Base-by-base conservation (phyloP, 2,329 filamentous ascomycete species). In the Aurifilum marmelostoma region DNA sequence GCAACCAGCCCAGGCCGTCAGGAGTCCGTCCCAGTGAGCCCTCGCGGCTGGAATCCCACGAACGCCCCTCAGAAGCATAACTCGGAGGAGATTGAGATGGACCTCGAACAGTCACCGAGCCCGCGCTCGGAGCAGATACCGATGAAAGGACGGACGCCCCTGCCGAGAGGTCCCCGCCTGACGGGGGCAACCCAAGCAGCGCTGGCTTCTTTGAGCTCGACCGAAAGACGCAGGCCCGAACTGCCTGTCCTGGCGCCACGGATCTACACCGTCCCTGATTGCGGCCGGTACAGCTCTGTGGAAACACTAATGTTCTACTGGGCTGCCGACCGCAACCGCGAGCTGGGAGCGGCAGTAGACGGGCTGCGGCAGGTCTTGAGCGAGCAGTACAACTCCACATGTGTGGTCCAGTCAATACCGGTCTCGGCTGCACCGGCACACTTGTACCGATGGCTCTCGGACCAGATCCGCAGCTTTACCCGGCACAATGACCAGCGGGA, bases 61-160 rank as follows among this genome's bases (percentile, higher is more conserved):
- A 60, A 34, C 18, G 52, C 50, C 54, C 76, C 80, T 65, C 84
- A 82, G 73, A 75, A 79, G 43, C 82, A 83, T 63, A 83, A 84
- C 60, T 73, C 82, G 3, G 83, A 86, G 66, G 84, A 86, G 32
- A 88, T 88, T 85, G 86, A 88, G 29, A 77, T 88, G 68, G 86
- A 88, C 1, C 29, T 21, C 21, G 61, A 63, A 66, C 77, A 77
- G 27, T 77, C 80, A 34, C 76, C 77, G 8, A 79, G 79, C 14
- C 69, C 47, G 3, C 56, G 58, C 8, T 43, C 67, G 21, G 47
- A 81, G 81, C 39, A 76, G 80, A 41, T 76, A 79, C 21, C 74
- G 83, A 37, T 83, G 78, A 73, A 85, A 87, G 63, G 86, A 54
- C 83, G 87, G 60, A 88, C 85, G 2, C 87, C 87, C 16, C 75